Percentiles rank a stretch among this genome's conserved stretches.
These are phyloP conservation scores for Penicillium manginii DNA, from an alignment of 495 filamentous ascomycete genomes.

Conservation along the genomic window DNA sequence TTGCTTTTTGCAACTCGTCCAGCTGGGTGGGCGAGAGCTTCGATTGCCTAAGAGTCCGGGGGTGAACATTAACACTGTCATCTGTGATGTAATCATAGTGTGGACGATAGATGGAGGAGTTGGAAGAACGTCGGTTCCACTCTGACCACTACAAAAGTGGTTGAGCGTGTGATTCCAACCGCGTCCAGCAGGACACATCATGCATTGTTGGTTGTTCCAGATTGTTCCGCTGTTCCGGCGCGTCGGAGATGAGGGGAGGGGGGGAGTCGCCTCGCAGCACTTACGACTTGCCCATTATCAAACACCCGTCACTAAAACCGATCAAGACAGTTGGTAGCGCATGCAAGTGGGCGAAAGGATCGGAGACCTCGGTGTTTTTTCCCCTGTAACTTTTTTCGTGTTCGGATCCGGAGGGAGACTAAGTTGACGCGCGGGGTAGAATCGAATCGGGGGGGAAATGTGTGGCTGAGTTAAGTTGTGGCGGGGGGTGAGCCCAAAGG, in stretches of 20 bases:
- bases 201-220: slow-evolving; percentile 6
- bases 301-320: slow-evolving; percentile 13
- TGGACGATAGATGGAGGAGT: too few species aligned
- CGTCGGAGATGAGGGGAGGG: slow-evolving; percentile 12
- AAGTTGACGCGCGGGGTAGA: slow-evolving; percentile 27
- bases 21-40: slow-evolving; percentile 96
- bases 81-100: too few species aligned
- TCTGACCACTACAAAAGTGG: too few species aligned
- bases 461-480: slow-evolving; percentile 29
- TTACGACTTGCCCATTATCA: slow-evolving; percentile 53
- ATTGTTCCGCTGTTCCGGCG: slow-evolving; percentile 6
- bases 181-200: neutral
- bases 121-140: too few species aligned
- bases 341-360: slow-evolving; percentile 15
- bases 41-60: slow-evolving; percentile 63
- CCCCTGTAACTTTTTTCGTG: neutral
- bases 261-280: slow-evolving; percentile 20
- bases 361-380: neutral
- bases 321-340: slow-evolving; percentile 1
- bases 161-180: too few species aligned
- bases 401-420: slow-evolving; percentile 10
- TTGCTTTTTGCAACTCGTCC: slow-evolving; percentile 90
- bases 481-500: slow-evolving; percentile 11
- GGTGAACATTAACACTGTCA: too few species aligned
- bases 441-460: slow-evolving; percentile 19